These are phyloP conservation scores for Chlorella sp. DNA, from an alignment of 139 green algal species.

Conservation along the genomic window DNA sequence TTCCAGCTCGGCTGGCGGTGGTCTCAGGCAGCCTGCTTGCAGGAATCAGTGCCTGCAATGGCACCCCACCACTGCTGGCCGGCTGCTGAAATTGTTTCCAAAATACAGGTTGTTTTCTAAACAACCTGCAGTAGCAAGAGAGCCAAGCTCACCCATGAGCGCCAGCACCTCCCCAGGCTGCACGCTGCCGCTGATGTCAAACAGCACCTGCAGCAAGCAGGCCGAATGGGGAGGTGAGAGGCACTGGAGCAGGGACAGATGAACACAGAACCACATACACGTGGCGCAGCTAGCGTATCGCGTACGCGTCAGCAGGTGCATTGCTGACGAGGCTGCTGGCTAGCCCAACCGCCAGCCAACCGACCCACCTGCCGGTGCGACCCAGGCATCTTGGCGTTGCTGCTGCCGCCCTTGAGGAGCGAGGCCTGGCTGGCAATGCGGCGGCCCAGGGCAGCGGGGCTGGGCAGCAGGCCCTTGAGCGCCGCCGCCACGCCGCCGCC, in stretches of 20 bases:
- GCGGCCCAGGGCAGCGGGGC: too few species aligned
- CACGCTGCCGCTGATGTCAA: slow-evolving; percentile 50
- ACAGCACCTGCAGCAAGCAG: slow-evolving; percentile 54
- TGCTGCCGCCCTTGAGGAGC: background rate
- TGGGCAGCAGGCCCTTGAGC: too few species aligned
- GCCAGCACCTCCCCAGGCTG: slow-evolving; percentile 63
- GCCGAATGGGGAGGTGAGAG: background rate
- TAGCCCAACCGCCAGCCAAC: background rate
- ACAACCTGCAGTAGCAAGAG: background rate
- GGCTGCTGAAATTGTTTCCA: too few species aligned
- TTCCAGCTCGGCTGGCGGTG: too few species aligned
- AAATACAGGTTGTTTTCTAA: background rate
- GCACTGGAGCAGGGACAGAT: background rate
- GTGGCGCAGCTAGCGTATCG: too few species aligned
- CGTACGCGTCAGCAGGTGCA: too few species aligned
- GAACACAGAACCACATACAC: too few species aligned
- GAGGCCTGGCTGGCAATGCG: too few species aligned
- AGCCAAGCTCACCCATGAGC: slow-evolving; percentile 50
- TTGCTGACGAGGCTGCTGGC: background rate
- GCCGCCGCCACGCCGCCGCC: too few species aligned
- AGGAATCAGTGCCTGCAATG: too few species aligned
- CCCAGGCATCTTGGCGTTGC: background rate
- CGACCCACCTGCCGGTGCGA: slow-evolving; percentile 8
- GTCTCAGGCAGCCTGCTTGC: too few species aligned
- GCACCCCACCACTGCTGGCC: too few species aligned